These are phyloP conservation scores for Amauroascus niger DNA, from an alignment of 2,329 filamentous ascomycete genomes.

Conservation along the genomic window DNA sequence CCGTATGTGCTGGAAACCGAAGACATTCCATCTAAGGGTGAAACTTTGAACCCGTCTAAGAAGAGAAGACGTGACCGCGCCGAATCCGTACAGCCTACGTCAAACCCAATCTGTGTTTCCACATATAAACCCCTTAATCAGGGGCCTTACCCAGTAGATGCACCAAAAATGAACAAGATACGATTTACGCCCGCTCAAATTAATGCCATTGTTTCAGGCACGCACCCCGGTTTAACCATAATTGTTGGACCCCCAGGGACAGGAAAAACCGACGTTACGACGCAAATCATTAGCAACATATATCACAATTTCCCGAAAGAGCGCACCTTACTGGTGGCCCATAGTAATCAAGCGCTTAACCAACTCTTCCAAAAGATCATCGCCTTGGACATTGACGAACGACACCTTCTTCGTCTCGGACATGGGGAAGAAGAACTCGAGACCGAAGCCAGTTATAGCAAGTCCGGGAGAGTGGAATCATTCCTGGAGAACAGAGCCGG, in stretches of 20 bases:
- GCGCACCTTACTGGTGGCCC: constrained; percentile 82
- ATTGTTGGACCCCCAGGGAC: constrained; percentile 93
- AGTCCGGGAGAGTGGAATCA: constrained; percentile 86
- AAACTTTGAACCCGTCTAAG: constrained; percentile 58
- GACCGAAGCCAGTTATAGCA: constrained; percentile 79
- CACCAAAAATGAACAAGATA: constrained; percentile 68
- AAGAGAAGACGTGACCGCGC: constrained; percentile 73
- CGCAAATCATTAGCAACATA: constrained; percentile 96
- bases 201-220: constrained; percentile 86
- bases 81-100: constrained; percentile 53
- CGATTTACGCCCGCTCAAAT: constrained; percentile 87
- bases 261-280: constrained; percentile 97
- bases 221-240: constrained; percentile 85
- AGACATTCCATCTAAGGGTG: constrained; percentile 44
- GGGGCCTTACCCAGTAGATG: constrained; percentile 80
- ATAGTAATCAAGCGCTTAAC: constrained; percentile 96
- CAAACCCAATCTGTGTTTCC: constrained; percentile 66
- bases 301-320: constrained; percentile 96
- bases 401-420: constrained; percentile 82
- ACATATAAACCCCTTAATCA: constrained; percentile 84
- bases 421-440: constrained; percentile 92
- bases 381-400: constrained; percentile 88
- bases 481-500: constrained; percentile 79
- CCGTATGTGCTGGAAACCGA: constrained; percentile 73
- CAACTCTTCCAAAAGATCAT: constrained; percentile 97